phyloP scores from a whole-genome alignment of 345 rosid genomes.

The Pelargonium nanum region DNA sequence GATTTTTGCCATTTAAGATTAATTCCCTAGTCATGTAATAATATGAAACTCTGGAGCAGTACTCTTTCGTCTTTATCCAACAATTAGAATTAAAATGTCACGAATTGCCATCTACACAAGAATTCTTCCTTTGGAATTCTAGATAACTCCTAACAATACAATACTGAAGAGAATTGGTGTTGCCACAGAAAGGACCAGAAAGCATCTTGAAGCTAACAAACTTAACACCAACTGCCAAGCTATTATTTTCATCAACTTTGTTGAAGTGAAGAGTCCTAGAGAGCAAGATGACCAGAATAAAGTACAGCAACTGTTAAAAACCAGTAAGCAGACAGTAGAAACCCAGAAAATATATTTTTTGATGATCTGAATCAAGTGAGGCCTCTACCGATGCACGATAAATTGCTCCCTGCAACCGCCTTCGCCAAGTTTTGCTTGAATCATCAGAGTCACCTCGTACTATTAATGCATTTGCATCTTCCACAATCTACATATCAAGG shows the following conservation, averaged over 20 bases:
- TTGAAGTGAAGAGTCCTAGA: too few species aligned
- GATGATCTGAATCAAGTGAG: slow-evolving; percentile 5
- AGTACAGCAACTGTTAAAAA: too few species aligned
- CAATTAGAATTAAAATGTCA: neutral
- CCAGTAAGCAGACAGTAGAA: neutral
- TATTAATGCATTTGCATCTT: slow-evolving; percentile 71
- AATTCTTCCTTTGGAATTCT: neutral
- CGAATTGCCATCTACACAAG: neutral
- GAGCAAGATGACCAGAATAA: neutral
- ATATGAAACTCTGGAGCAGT: neutral
- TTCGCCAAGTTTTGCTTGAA: slow-evolving; percentile 65
- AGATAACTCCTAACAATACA: neutral
- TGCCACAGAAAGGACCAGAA: too few species aligned
- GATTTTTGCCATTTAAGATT: neutral
- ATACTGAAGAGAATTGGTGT: too few species aligned
- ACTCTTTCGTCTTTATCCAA: neutral
- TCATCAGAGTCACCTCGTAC: slow-evolving; percentile 63
- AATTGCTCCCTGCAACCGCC: slow-evolving; percentile 76
- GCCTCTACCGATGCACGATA: slow-evolving; percentile 71
- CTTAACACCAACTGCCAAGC: neutral
- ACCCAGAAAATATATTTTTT: neutral
- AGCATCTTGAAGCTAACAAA: too few species aligned
- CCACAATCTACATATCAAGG: slow-evolving; percentile 47
- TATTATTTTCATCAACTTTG: neutral
- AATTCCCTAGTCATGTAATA: neutral